phyloP scores from a whole-genome alignment of 2,329 filamentous ascomycete genomes.

The Dactylellina drechsleri region DNA sequence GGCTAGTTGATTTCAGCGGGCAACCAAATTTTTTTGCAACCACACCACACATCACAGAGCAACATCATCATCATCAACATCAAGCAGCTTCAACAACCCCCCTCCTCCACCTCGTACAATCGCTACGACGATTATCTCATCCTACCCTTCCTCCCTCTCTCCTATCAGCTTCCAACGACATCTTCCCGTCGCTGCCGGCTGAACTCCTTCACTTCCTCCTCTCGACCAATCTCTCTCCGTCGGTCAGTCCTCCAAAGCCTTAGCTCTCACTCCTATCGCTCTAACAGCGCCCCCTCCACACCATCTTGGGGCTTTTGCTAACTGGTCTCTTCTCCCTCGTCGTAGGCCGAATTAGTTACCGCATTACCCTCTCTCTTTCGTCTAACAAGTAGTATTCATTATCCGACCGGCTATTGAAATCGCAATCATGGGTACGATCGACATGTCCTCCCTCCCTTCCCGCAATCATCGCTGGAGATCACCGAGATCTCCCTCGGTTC shows the following conservation, averaged over 20 bases:
- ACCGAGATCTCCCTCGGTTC: constrained; percentile 32
- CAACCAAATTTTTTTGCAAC: constrained; percentile 43
- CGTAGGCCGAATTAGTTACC: constrained; percentile 27
- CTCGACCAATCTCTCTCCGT: constrained; percentile 15
- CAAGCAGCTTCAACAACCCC: constrained; percentile 4
- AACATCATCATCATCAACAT: constrained; percentile 19
- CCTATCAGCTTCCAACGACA: constrained; percentile 10
- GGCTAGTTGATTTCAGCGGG: neutral
- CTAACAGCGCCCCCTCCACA: neutral
- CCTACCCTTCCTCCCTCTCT: constrained; percentile 8
- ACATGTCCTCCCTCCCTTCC: constrained; percentile 20
- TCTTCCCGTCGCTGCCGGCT: constrained; percentile 39
- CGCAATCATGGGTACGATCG: constrained; percentile 70
- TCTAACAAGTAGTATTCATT: constrained; percentile 4
- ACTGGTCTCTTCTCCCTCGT: constrained; percentile 18
- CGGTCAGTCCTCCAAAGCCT: constrained; percentile 11
- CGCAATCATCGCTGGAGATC: constrained; percentile 13
- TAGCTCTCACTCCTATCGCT: neutral
- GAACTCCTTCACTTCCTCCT: constrained; percentile 9
- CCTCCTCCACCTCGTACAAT: constrained; percentile 16
- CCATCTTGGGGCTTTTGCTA: constrained; percentile 41
- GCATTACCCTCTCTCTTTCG: neutral
- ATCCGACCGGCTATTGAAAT: constrained; percentile 4
- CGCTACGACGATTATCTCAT: constrained; percentile 27
- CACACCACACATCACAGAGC: constrained; percentile 30